Conservation (phyloP, 495 filamentous ascomycete species). For the Mytilinidion resinicola region DNA sequence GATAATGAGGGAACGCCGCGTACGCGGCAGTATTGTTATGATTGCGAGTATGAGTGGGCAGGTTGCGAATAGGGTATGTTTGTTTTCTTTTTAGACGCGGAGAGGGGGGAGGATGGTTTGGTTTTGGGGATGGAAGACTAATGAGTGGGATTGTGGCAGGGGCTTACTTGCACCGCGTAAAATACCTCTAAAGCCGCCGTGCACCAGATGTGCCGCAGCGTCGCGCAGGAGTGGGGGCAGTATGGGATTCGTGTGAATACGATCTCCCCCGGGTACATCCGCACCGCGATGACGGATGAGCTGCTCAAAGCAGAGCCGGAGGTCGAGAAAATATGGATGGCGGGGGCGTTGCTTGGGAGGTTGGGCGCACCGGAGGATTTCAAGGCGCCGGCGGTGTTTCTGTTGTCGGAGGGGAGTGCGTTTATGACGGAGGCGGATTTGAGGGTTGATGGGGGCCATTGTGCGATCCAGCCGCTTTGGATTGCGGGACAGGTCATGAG, state of each 20-base stretch:
- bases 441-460: slow-evolving; percentile 10
- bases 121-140: too few species aligned
- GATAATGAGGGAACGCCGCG: too few species aligned
- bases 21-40: too few species aligned
- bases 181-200: slow-evolving; percentile 20
- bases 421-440: slow-evolving; percentile 21
- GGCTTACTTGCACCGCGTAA: slow-evolving; percentile 16
- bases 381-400: neutral
- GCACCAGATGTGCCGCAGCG: slow-evolving; percentile 11
- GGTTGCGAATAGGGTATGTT: too few species aligned
- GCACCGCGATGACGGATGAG: slow-evolving; percentile 9
- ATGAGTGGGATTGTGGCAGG: too few species aligned
- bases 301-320: neutral
- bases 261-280: slow-evolving; percentile 16
- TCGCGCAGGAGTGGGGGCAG: slow-evolving; percentile 12
- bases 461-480: slow-evolving; percentile 45
- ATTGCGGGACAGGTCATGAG: slow-evolving; percentile 45
- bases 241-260: slow-evolving; percentile 16
- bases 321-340: neutral
- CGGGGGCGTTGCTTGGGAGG: slow-evolving; percentile 1
- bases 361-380: slow-evolving; percentile 3
- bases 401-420: slow-evolving; percentile 9
- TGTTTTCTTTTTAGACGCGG: too few species aligned
- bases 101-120: too few species aligned
- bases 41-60: too few species aligned